Evolutionary conservation across 2,329 filamentous ascomycete species (phyloP), one percentile per base, ranked within the genome.

Genomic region (Calonectria pseudoreteaudii): DNA sequence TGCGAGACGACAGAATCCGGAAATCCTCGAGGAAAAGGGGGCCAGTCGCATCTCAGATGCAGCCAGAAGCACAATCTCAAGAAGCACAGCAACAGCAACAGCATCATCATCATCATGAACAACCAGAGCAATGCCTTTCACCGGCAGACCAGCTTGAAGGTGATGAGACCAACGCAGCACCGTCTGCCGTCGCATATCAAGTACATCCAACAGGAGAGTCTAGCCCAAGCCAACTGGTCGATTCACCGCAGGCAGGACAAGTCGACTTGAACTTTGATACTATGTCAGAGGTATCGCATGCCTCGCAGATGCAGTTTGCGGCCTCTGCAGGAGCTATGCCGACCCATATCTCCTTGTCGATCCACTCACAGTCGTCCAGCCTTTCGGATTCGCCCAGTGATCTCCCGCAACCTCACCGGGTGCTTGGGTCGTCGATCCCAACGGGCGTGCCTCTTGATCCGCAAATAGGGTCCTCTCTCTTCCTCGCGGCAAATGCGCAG

Each of bases 1-100:
- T 94, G 68, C 90, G 93, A 44, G 93, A 95, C 78, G 92, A 94
- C 76, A 90, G 91, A 73, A 87, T 87, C 0, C 91, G 90, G 76
- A 87, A 88, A 70, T 86, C 91, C 78, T 85, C 88, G 10, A 77
- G 64, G 13, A 71, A 62, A 13, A 73, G 74, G 2, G 71, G 75
- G 26, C 13, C 53, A 8, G 10, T 38, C 1, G 67, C 41, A 13
- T 47, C 18, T 13, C 58, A 71, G 13, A 8, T 68, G 36, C 74
- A 71, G 23, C 58, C 50, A 9, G 5, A 44, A 4, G n/a, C 41
- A 1, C 58, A 66, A 36, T 14, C 58, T 31, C 66, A 49, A n/a
- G 41, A 60, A 26, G 60, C 68, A 4, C 52, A 64, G 31, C 6
- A 44, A 34, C 23, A 23, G 4, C 47, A 44, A 28, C 69, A 38